These are phyloP conservation scores for Blakeslea trispora DNA, from an alignment of 371 early-diverging fungal species.

Conservation along the genomic window DNA sequence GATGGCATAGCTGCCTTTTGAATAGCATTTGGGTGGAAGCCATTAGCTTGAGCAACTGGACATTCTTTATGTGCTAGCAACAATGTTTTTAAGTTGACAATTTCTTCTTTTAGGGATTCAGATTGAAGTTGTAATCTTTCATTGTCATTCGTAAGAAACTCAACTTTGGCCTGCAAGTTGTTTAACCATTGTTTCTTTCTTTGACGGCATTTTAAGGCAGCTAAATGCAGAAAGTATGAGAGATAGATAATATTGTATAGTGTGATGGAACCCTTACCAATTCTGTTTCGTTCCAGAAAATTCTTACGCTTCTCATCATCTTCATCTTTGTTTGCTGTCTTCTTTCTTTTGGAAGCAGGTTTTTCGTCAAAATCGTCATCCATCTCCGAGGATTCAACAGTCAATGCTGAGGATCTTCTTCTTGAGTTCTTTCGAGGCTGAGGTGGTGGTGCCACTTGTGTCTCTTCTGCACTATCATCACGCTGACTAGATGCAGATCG, in stretches of 20 bases:
- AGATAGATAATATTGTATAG: not conserved
- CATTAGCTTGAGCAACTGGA: constrained; percentile 69
- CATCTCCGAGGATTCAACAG: constrained; percentile 11
- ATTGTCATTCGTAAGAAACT: constrained; percentile 70
- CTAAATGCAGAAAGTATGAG: constrained; percentile 35
- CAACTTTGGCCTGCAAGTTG: constrained; percentile 79
- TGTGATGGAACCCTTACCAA: constrained; percentile 49
- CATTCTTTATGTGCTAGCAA: constrained; percentile 80
- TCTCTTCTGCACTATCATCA: constrained; percentile 12
- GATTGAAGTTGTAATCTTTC: constrained; percentile 71
- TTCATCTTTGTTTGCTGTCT: constrained; percentile 15
- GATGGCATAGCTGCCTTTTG: constrained; percentile 26
- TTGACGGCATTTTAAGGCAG: constrained; percentile 90
- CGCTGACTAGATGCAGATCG: constrained; percentile 10
- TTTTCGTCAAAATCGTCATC: constrained; percentile 18
- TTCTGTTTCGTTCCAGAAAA: constrained; percentile 84
- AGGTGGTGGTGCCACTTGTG: constrained; percentile 11
- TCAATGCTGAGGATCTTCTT: constrained; percentile 15
- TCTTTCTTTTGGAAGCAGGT: constrained; percentile 25
- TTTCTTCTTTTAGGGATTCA: constrained; percentile 68
- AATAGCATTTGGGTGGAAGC: constrained; percentile 37
- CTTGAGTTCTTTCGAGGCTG: constrained; percentile 16
- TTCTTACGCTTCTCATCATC: constrained; percentile 72
- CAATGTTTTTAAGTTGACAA: constrained; percentile 73
- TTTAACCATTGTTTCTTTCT: constrained; percentile 87